Base-by-base conservation (phyloP, 345 rosid genomes). In the Hibiscus mutabilis region DNA sequence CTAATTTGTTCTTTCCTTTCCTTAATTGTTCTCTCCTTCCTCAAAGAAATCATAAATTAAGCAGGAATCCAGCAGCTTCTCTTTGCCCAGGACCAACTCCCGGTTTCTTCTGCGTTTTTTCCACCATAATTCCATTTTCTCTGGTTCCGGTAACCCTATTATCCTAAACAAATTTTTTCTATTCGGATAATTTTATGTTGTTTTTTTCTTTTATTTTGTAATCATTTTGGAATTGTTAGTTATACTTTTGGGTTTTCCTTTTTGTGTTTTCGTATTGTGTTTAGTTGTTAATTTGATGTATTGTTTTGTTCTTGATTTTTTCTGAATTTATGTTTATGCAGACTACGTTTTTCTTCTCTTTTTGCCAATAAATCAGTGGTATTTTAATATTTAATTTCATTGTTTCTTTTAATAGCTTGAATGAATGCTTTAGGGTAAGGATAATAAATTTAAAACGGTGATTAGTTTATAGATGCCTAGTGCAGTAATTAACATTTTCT, bases 251-350 rank as follows among this genome's bases (percentile, higher is more conserved):
- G 15, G 0, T 14, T 63, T 18, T 19, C 10, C 19, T 3, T 21
- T 21, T 6, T 16, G 42, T 31, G 24, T 18, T 18, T 35, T 3
- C 47, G 9, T 9, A 62, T 35, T 35, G 49, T 62, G 13, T 10
- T 35, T 62, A 62, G 10, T 11, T 11, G 16, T 63, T 63, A 18
- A 14, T 66, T 66, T 62, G 67, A 62, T 35, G 67, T 61, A n/a
- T 2, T n/a, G 0, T n/a, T 62, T 62, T 4, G 27, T 62, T 62
- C n/a, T 61, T 21, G 12, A 9, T 64, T 64, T 64, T 18, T 62
- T 62, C 8, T 62, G 67, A 49, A 14, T 22, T 66, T 2, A 44
- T 46, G 6, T 21, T 65, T 65, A 6, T 22, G 19, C 44, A 22
- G 19, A 22, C 25, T 42, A 0, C 29, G 3, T 35, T 35, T 62